Conservation (phyloP, 306 rosid genomes). For the Citrullus amarus region DNA sequence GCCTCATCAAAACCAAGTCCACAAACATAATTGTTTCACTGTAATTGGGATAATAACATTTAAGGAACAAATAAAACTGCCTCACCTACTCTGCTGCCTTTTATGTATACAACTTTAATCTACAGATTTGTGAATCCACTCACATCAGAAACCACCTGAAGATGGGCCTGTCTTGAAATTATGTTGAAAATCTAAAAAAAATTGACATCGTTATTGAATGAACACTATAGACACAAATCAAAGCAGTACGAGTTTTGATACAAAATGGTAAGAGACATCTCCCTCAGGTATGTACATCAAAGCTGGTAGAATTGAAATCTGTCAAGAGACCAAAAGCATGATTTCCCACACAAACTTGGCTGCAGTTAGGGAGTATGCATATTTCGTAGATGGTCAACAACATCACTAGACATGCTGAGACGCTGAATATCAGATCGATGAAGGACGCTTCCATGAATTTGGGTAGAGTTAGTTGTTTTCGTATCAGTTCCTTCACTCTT, state of each 20-base stretch:
- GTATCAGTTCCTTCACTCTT: constrained; percentile 26
- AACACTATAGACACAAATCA: constrained; percentile 1
- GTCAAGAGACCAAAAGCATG: background rate
- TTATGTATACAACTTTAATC: background rate
- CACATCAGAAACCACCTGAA: background rate
- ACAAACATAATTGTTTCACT: background rate
- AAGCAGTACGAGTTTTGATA: background rate
- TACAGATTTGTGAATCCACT: background rate
- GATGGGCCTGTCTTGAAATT: background rate
- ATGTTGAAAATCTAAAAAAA: background rate
- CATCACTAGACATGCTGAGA: constrained; percentile 54
- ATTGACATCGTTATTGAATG: background rate
- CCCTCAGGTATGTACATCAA: constrained; percentile 11
- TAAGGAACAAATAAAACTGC: background rate
- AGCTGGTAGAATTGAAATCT: constrained; percentile 2
- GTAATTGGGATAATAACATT: background rate
- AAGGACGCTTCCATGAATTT: constrained; percentile 47
- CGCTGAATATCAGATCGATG: constrained; percentile 72
- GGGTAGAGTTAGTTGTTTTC: constrained; percentile 27
- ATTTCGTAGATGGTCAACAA: constrained; percentile 55
- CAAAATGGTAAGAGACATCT: background rate
- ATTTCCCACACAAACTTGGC: background rate
- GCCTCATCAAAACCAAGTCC: background rate
- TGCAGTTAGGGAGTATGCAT: constrained; percentile 32
- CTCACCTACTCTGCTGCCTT: background rate